Evolutionary conservation across 495 filamentous ascomycete genomes (phyloP), one percentile per base, ranked within the genome.

Genomic region (Penicillium psychrofluorescens): DNA sequence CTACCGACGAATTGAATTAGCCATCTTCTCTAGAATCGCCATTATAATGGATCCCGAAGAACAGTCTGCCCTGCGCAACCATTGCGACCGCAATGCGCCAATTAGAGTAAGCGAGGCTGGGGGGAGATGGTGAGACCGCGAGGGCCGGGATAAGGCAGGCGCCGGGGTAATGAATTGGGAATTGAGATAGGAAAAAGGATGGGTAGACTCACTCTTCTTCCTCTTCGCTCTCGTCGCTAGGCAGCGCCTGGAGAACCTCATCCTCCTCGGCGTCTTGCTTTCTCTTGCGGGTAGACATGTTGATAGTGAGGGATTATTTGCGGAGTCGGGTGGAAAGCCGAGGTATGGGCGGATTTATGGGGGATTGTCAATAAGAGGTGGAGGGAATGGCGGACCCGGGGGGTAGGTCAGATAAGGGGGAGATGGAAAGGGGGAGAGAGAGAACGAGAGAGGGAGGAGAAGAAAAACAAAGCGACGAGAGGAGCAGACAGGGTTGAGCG

Each of bases 221-320:
- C 48, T 80, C 77, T 51, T 79, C 77, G 34, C 74, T 78, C 35
- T 72, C 78, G 41, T 83, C 79, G 36, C 73, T 77, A 34, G 79
- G 79, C 16, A 83, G 75, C 15, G 77, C 74, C 48, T 75, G 69
- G 40, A 83, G 71, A 4, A 22, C 22, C 22, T 22, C 22, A 61
- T 82, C 74, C 56, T 79, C 75, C 51, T 77, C 75, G 42, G 67
- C 62, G 13, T 81, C 79, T 48, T 79, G 74, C 75, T 80, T 80
- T 72, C 79, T 75, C 73, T 83, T 83, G 60, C 79, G 75, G 53
- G 79, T 80, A 11, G 77, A 74, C 77, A 81, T 80, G 14, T 44
- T 62, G 49, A 22, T 22, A 22, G 22, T 22, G 22, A 22, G 22
- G 22, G 22, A 22, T 22, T 22, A 22, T 22, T 22, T 22, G 38